Evolutionary conservation across 306 rosid species (phyloP), one percentile per base, ranked within the genome.

Genomic region (Argentina anserina): DNA sequence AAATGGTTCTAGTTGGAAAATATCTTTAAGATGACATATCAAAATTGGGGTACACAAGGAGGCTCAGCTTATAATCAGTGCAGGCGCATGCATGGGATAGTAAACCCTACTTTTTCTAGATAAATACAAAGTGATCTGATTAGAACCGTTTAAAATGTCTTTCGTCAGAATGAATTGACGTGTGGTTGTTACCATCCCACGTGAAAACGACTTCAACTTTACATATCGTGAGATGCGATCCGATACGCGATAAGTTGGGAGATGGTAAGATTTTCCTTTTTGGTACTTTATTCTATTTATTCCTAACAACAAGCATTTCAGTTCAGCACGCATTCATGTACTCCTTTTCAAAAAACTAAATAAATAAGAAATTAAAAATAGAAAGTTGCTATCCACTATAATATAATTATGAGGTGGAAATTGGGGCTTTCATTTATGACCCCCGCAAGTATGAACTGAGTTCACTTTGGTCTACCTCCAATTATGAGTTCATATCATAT

Each of bases 91-190:
- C 87, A 88, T 75, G 76, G 65, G 87, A 87, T 81, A 59, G 36
- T 21, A 42, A 11, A 76, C 74, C 68, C 36, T 66, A 20, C 40
- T 52, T 10, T 55, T 84, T 84, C 65, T 53, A 60, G 81, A 85
- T 80, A 85, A 83, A 81, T 80, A 86, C 90, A 87, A 88, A 90
- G 80, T 71, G 64, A 67, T 75, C 80, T 85, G 87, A 88, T 85
- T 87, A 78, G 82, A 87, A 85, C 89, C 92, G 87, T 83, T 84
- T 91, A 79, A 79, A 79, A 81, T 84, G 89, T 84, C 83, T 67
- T 85, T 81, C 86, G 88, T 84, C 95, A 79, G 83, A 41, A 49
- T 67, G 86, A 90, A 85, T 72, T 76, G 90, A 90, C 92, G 70
- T 81, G 81, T 53, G 67, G 31, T 59, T 77, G 63, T 79, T 78